Base-by-base conservation (phyloP, 1,139 yeast species). In the Kazachstania sp. region DNA sequence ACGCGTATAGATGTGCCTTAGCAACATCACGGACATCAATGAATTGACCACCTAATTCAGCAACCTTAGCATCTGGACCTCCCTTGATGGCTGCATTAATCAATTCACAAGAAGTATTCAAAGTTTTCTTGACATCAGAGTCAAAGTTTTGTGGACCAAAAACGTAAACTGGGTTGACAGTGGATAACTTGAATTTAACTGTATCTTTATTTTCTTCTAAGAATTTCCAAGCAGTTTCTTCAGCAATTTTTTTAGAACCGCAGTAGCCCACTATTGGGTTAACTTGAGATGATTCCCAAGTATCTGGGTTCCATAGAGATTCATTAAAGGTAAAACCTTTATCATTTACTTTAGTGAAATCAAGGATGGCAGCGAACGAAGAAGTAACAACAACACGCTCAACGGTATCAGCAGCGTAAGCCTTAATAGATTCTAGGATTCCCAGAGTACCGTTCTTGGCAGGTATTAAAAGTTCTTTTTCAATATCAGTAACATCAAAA, bases 381-480 rank as follows among this genome's bases (percentile, higher is more conserved):
- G n/a, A n/a, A n/a, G n/a, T n/a, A n/a, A n/a, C n/a, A n/a, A n/a
- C n/a, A n/a, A n/a, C n/a, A n/a, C n/a, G 83, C 18, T 41, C 44
- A n/a, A 68, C 71, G 40, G 79, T 75, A 43, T 71, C 71, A n/a
- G 76, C 73, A 5, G 75, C 81, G 51, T 62, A 58, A 20, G 65
- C 56, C 52, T 67, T 61, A 38, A 73, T 67, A 2, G 79, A 71
- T n/a, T 60, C 57, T 43, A 77, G 63, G 28, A 74, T 63, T 49
- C 68, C 68, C 39, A 58, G 57, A 5, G 81, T 75, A 20, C 83
- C 82, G 41, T 70, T 58, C 34, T 76, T 64, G 2, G 82, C 82
- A 1, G 81, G 81, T 16, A 62, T 63, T 45, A 74, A 59, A 44
- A 69, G 64, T 11, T 72, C 75, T 35, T 73, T 74, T 36, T 68